Evolutionary conservation across 495 filamentous ascomycete genomes (phyloP), one percentile per base, ranked within the genome.

Genomic region (Beverwykella pulmonaria): DNA sequence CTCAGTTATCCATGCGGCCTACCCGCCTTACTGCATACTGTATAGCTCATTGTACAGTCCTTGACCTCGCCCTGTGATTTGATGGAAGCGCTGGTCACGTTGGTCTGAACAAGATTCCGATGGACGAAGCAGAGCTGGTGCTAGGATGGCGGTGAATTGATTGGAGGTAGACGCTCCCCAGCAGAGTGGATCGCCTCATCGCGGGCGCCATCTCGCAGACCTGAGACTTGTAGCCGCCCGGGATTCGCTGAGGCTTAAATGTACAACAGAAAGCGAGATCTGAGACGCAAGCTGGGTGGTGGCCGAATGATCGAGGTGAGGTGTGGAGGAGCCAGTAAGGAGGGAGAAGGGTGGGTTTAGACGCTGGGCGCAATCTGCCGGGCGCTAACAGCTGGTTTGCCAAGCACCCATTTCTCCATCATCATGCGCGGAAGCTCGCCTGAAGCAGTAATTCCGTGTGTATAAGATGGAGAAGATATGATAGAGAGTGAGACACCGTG

Each of bases 161-260:
- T 71, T 71, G 69, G 69, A 41, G 29, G 53, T 1, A 34, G 53
- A 63, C 23, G 29, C 7, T 29, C 41, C 29, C 65, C 47, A 59
- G 20, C 32, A 69, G 55, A 59, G 39, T 55, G 67, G 54, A 64
- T 61, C 39, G 23, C 53, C 23, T 50, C 36, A 10, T 68, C 53
- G 65, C 61, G 69, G 64, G 69, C 69, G 69, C 69, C 65, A 63
- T 68, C 49, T 56, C 25, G 54, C 57, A 59, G 55, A 10, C 47
- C 57, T 65, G 69, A 52, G 61, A 39, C 49, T 65, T 60, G 56
- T 65, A 71, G 65, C 30, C 69, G 69, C 65, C 69, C 55, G 53
- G 41, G 56, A 71, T 71, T 68, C 65, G 69, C 69, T 61, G 41
- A 49, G 41, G 46, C 19, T 30, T 25, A 58, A 47, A 65, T 65